Evolutionary conservation across 257 asterid species (phyloP), one percentile per base, ranked within the genome.

Genomic region (Scutellaria minor): DNA sequence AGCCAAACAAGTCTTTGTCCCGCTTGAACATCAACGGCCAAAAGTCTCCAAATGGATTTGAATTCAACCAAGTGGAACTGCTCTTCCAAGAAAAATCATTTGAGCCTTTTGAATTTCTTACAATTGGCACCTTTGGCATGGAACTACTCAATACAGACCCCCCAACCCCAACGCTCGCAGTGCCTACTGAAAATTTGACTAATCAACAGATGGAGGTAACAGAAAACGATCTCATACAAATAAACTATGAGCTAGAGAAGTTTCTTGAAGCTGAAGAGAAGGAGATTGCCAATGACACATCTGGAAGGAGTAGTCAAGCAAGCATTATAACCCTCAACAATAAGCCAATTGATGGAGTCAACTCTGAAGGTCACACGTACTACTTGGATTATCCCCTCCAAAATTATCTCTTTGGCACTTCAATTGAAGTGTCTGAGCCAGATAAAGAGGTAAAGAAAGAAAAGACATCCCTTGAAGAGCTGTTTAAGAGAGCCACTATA

Each of bases 61-160:
- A 70, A 75, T 71, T 66, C 77, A 74, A 76, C 70, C 56, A 62
- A 68, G 77, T 39, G 40, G 81, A 82, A 70, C 73, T 47, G 67
- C 52, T 45, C 41, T 77, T 24, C 73, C 77, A 81, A 73, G 89
- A 87, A 53, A 92, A 80, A 75, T 68, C 79, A 74, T 73, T 66
- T 56, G 92, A 90, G 71, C 77, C 86, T 62, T 90, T 88, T 78
- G 91, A 90, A n/a, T 88, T 92, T 77, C 96, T 92, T 64, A 82
- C 98, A 74, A 92, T 92, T 78, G 97, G 97, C 27, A 92, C 97
- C 78, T 84, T 92, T 5, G 97, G 96, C 50, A 75, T 75, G 78
- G 90, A 88, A 73, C 72, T 84, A 70, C 69, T 62, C 52, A 62
- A 67, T 71, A 78, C 83, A 52, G 91, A 85, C 58, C 91, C 94